Evolutionary conservation across 23 red algal species (phyloP).

Genomic region (Cyanidiococcus yangmingshanensis): DNA sequence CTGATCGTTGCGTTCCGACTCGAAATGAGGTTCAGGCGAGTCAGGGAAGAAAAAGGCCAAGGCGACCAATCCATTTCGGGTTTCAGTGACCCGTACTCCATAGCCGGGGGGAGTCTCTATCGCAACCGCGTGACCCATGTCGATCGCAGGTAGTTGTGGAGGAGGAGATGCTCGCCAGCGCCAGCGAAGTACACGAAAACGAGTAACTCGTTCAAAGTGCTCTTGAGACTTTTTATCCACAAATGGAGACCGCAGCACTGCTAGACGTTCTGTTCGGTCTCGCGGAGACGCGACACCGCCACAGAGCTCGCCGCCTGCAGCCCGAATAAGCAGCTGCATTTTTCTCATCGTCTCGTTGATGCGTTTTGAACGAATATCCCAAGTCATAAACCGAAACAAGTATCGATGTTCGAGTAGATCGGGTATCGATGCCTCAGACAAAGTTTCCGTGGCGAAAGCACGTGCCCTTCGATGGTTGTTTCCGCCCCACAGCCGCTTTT

Average conservation of each 20-base stretch:
- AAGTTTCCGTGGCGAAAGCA: no score
- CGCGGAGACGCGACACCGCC: background rate
- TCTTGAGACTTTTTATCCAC: slow-evolving; percentile 63
- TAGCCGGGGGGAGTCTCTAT: slow-evolving; percentile 3
- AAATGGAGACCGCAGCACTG: slow-evolving; percentile 55
- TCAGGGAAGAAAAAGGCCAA: background rate
- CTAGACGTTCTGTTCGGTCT: background rate
- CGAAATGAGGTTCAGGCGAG: background rate
- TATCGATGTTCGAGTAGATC: background rate
- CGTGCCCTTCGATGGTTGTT: no score
- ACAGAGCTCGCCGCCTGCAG: background rate
- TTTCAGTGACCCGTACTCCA: background rate
- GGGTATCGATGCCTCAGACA: background rate
- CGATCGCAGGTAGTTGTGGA: background rate
- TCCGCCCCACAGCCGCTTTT: no score
- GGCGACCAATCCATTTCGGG: background rate
- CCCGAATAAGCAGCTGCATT: background rate
- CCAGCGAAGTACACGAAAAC: slow-evolving; percentile 41
- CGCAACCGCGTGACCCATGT: slow-evolving; percentile 8
- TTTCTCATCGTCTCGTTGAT: background rate
- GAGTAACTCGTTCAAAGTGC: slow-evolving; percentile 49
- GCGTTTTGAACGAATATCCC: background rate
- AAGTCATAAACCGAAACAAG: slow-evolving; percentile 4
- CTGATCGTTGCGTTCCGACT: background rate
- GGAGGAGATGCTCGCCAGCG: background rate